Evolutionary conservation across 106 monocot genomes (phyloP).

Genomic region (Xerophyta viscosa): DNA sequence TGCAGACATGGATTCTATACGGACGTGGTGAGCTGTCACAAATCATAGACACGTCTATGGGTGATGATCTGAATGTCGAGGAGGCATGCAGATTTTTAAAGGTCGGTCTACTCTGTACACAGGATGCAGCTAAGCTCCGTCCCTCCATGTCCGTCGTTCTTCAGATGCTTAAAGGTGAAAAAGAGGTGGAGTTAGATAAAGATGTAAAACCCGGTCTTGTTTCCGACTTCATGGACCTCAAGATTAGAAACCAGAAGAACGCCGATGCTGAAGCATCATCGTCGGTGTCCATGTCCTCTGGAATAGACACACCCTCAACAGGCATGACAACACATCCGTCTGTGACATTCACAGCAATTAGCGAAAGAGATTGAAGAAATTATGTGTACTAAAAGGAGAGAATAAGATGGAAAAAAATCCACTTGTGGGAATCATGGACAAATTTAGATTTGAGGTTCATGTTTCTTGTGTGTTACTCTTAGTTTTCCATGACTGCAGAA

Average conservation of each 20-base stretch:
- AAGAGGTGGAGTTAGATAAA: conserved; percentile 3
- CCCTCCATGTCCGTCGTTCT: conserved; percentile 49
- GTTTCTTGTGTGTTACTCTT: background rate
- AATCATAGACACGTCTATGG: conserved; percentile 37
- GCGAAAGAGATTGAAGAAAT: conserved; percentile 16
- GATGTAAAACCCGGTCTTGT: conserved; percentile 59
- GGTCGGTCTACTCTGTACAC: conserved; percentile 57
- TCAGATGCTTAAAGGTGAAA: conserved; percentile 42
- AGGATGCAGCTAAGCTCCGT: conserved; percentile 44
- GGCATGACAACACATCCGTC: conserved; percentile 9
- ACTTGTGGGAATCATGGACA: background rate
- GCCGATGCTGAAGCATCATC: background rate
- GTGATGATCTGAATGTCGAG: conserved; percentile 37
- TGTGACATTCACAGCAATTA: conserved; percentile 37
- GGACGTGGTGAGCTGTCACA: conserved; percentile 25
- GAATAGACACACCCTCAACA: conserved; percentile 1
- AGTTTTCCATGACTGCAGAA: background rate
- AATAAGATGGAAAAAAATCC: background rate
- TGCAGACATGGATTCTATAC: conserved; percentile 52
- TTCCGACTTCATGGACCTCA: conserved; percentile 58
- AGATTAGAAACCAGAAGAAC: conserved; percentile 25
- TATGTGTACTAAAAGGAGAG: background rate
- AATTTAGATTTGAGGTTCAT: background rate
- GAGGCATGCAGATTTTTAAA: conserved; percentile 54
- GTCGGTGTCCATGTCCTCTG: conserved; percentile 14